phyloP scores from a whole-genome alignment of 2,329 filamentous ascomycete species.

The Bipolaris oryzae region DNA sequence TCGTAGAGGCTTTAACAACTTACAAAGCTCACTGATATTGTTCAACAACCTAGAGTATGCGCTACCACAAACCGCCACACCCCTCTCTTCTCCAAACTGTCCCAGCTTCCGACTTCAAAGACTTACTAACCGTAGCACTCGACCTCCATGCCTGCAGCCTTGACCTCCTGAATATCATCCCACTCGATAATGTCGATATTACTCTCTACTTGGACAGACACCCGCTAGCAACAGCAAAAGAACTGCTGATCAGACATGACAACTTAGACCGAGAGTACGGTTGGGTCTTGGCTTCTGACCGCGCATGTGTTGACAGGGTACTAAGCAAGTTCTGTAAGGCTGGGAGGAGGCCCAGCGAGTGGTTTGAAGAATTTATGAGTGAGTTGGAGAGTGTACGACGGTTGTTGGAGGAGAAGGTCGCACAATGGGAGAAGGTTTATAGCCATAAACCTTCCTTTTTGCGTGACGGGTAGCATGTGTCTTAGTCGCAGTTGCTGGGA shows the following conservation, averaged over 20 bases:
- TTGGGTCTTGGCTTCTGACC: constrained; percentile 14
- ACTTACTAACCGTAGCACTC: background rate
- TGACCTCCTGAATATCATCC: background rate
- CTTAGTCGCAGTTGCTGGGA: too few species aligned
- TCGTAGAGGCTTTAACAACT: background rate
- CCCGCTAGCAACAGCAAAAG: background rate
- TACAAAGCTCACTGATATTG: background rate
- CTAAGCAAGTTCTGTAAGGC: background rate
- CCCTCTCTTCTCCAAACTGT: background rate
- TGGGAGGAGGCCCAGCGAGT: background rate
- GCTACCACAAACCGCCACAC: background rate
- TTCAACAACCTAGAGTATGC: background rate
- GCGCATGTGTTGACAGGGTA: background rate
- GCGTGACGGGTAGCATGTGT: too few species aligned
- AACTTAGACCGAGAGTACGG: constrained; percentile 14
- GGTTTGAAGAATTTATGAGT: background rate
- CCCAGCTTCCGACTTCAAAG: background rate
- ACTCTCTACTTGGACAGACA: too few species aligned
- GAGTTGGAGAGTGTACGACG: background rate
- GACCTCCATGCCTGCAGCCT: background rate
- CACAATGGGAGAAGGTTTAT: background rate
- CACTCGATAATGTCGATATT: too few species aligned
- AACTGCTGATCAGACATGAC: background rate
- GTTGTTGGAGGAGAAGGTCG: background rate
- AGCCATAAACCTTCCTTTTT: too few species aligned